These are phyloP conservation scores for Ganoderma resinaceum DNA, from an alignment of 1,284 basidiomycete genomes.

Conservation along the genomic window DNA sequence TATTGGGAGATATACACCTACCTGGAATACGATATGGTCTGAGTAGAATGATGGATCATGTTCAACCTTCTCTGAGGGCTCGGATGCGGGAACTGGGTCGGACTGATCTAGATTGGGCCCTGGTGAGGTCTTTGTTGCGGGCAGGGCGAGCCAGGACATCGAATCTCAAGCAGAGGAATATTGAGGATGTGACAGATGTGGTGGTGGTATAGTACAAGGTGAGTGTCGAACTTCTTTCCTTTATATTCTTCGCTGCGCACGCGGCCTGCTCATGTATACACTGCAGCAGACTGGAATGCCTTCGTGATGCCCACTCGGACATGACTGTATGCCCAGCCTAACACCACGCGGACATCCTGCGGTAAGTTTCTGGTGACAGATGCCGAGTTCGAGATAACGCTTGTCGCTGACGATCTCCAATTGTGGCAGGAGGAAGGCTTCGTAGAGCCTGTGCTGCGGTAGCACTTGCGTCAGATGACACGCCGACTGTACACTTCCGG, in stretches of 20 bases:
- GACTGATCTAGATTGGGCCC: background rate
- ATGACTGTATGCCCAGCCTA: background rate
- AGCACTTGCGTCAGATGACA: background rate
- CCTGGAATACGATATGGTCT: constrained; percentile 26
- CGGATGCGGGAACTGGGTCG: background rate
- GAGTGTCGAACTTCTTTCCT: background rate
- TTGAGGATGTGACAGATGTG: background rate
- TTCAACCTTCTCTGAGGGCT: background rate
- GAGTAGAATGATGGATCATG: constrained; percentile 16
- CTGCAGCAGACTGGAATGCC: background rate
- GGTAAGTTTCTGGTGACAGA: background rate
- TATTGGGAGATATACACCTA: background rate
- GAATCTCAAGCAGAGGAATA: background rate
- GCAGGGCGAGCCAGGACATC: background rate
- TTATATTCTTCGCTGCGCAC: background rate
- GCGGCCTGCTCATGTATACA: background rate
- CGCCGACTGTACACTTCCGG: background rate
- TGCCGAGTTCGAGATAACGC: background rate
- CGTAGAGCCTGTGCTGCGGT: background rate
- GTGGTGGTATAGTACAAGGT: background rate
- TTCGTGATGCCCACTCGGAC: background rate
- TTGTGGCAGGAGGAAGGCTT: background rate
- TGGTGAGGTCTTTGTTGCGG: background rate
- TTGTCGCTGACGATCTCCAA: too few relatives aligned
- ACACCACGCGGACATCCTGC: background rate